phyloP scores from a whole-genome alignment of 306 rosid genomes.

The Quercus dentata region DNA sequence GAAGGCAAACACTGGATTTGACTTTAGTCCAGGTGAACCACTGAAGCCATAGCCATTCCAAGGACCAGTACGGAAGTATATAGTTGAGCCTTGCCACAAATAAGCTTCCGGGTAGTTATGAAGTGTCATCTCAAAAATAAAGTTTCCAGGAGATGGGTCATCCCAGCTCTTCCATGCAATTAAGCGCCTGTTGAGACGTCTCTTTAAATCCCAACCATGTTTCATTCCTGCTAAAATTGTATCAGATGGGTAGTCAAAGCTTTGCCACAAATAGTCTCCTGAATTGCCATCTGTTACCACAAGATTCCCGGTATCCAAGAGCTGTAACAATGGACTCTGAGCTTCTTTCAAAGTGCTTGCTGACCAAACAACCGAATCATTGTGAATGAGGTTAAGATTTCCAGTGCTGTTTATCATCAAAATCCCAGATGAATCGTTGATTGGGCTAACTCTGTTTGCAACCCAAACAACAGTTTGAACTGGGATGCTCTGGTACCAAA shows the following conservation, averaged over 20 bases:
- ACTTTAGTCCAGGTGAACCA: conserved; percentile 11
- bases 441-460: conserved; percentile 29
- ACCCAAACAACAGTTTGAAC: conserved; percentile 33
- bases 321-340: conserved; percentile 25
- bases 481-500: conserved; percentile 31
- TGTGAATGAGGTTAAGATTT: conserved; percentile 22
- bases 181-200: conserved; percentile 25
- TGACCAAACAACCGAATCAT: conserved; percentile 32
- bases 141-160: conserved; percentile 46
- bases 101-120: conserved; percentile 25
- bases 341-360: conserved; percentile 20
- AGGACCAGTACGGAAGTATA: conserved; percentile 36
- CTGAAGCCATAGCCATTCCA: conserved; percentile 35
- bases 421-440: conserved; percentile 25
- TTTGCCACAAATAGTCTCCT: conserved; percentile 35
- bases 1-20: conserved; percentile 1
- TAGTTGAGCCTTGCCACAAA: conserved; percentile 18
- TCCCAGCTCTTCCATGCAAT: conserved; percentile 46
- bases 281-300: conserved; percentile 29
- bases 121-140: conserved; percentile 7
- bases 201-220: conserved; percentile 43
- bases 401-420: conserved; percentile 31
- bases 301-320: conserved; percentile 48
- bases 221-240: conserved; percentile 45
- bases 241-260: conserved; percentile 43